Conservation (phyloP, 2,329 filamentous ascomycete species). For the Xylaria arbuscula region DNA sequence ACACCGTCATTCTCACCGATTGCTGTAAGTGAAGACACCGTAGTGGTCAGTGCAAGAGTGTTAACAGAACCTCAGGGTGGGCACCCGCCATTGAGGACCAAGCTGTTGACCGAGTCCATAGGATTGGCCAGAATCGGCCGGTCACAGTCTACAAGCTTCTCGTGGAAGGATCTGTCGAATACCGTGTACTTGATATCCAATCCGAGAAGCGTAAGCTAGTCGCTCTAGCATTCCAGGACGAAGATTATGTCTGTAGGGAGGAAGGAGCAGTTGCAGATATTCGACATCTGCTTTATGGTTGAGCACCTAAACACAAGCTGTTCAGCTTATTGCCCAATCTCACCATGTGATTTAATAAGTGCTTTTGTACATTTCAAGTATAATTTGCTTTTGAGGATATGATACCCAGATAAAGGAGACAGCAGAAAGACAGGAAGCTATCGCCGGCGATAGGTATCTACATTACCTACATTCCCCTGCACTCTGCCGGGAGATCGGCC, state of each 20-base stretch:
- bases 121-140: conserved; percentile 82
- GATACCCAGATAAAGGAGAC: conserved; percentile 20
- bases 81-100: conserved; percentile 93
- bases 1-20: conserved; percentile 85
- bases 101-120: conserved; percentile 87
- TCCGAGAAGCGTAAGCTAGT: conserved; percentile 82
- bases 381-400: conserved; percentile 19
- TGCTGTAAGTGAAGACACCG: conserved; percentile 63
- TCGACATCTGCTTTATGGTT: conserved; percentile 56
- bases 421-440: conserved; percentile 7
- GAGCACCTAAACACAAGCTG: conserved; percentile 3
- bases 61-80: conserved; percentile 69
- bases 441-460: neutral
- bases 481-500: neutral
- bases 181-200: conserved; percentile 82
- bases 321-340: neutral
- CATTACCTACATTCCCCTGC: conserved; percentile 3
- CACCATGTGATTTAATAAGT: neutral
- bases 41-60: neutral
- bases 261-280: conserved; percentile 57
- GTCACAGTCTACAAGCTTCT: conserved; percentile 85
- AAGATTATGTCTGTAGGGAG: conserved; percentile 63
- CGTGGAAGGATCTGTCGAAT: conserved; percentile 83
- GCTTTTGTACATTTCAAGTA: neutral
- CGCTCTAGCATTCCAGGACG: conserved; percentile 82